Base-by-base conservation (phyloP, 1,284 basidiomycete genomes). In the Psilocybe mexicana region DNA sequence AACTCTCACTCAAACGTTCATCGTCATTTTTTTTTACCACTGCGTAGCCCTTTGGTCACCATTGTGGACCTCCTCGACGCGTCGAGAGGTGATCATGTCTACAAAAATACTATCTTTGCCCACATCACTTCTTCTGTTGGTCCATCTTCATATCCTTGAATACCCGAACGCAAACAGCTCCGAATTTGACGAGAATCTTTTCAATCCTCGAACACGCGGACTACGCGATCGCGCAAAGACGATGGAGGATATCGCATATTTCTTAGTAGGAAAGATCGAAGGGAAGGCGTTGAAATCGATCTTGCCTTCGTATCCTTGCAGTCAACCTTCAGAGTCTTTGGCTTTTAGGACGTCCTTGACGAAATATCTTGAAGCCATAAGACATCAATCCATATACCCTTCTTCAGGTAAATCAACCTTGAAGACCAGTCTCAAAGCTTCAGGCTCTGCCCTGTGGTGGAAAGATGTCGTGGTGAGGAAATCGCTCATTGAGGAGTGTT, bases 241-340 rank as follows among this genome's bases (percentile, higher is more conserved):
- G 3, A 79, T 83, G 76, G 81, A 85, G 62, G 81, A 83, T 58
- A 68, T 83, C 25, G 68, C 69, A 24, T 78, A 79, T 64, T 83
- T 83, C 64, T 69, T 85, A 7, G 75, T 83, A 1, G 68, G 70
- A 23, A 75, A 71, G 57, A 67, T 80, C 6, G 79, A 82, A 60
- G 73, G 74, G 23, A 66, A 61, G 33, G 28, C 60, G 45, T 71
- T 68, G 3, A 78, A 73, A 67, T 68, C 82, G 81, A 73, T 79
- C 46, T 65, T 84, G 14, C 68, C 78, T 3, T 77, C 70, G 5
- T 82, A 83, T 63, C 82, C 82, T 3, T 84, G 82, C 64, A 51
- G 65, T 52, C 75, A 77, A 57, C 81, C 81, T 6, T 74, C 80
- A 0, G 80, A 83, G 55, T 77, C 74, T 2, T 71, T 76, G 18